phyloP scores from a whole-genome alignment of 2,329 filamentous ascomycete species.

The Allantophomopsis lycopodina region DNA sequence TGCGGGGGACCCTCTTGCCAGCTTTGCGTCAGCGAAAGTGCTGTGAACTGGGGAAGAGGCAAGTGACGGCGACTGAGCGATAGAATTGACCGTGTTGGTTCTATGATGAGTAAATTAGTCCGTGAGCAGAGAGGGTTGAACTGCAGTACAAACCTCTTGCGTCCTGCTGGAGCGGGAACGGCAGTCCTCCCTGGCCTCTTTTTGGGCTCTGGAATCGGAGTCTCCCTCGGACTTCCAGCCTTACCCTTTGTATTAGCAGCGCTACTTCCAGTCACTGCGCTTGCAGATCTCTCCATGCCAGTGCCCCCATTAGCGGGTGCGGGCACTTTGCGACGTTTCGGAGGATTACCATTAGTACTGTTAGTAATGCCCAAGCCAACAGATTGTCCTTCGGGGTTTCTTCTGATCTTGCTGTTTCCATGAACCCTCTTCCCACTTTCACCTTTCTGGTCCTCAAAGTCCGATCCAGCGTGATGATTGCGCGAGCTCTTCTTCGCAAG shows the following conservation, averaged over 20 bases:
- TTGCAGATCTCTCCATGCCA: slow-evolving; percentile 56
- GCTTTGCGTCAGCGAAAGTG: slow-evolving; percentile 48
- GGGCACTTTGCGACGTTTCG: slow-evolving; percentile 75
- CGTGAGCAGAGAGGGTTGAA: too few relatives aligned
- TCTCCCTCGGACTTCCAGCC: slow-evolving; percentile 52
- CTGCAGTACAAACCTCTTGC: slow-evolving; percentile 54
- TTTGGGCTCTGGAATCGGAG: slow-evolving; percentile 50
- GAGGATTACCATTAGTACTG: slow-evolving; percentile 33
- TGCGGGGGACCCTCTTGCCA: slow-evolving; percentile 42
- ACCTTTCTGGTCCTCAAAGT: slow-evolving; percentile 57
- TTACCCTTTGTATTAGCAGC: slow-evolving; percentile 38
- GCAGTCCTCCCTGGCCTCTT: slow-evolving; percentile 60
- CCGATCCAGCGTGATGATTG: slow-evolving; percentile 56
- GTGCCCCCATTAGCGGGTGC: slow-evolving; percentile 38
- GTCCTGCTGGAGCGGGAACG: slow-evolving; percentile 52
- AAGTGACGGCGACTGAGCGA: slow-evolving; percentile 52
- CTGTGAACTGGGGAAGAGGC: slow-evolving; percentile 65
- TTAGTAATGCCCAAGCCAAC: slow-evolving; percentile 55
- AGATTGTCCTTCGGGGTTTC: slow-evolving; percentile 36
- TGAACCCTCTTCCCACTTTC: slow-evolving; percentile 46
- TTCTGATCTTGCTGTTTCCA: slow-evolving; percentile 48
- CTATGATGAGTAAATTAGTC: slow-evolving; percentile 9
- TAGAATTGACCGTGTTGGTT: slow-evolving; percentile 30
- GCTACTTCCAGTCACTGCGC: slow-evolving; percentile 35
- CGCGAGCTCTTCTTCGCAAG: slow-evolving; percentile 47